Evolutionary conservation across 2,329 filamentous ascomycete genomes (phyloP).

Genomic region (Nemania sp.): DNA sequence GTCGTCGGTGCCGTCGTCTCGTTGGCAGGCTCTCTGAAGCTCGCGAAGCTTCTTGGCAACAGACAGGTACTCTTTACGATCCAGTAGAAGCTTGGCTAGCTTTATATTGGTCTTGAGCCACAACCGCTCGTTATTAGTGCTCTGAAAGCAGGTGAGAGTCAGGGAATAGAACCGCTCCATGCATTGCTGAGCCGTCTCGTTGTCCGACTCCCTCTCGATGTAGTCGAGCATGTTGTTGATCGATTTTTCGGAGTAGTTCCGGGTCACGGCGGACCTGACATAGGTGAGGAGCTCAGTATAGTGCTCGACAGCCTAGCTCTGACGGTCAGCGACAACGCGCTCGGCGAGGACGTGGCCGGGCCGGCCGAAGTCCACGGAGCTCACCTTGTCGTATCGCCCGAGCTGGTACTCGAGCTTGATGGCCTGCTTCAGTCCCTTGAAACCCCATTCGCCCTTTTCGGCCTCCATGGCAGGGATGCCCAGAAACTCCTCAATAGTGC

Average conservation of each 20-base stretch:
- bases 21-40: slow-evolving; percentile 86
- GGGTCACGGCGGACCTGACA: slow-evolving; percentile 92
- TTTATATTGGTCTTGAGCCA: slow-evolving; percentile 99
- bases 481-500: slow-evolving; percentile 91
- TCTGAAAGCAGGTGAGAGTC: slow-evolving; percentile 93
- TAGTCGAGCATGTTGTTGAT: slow-evolving; percentile 99
- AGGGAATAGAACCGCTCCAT: slow-evolving; percentile 96
- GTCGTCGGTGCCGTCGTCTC: slow-evolving; percentile 84
- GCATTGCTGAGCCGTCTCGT: slow-evolving; percentile 70
- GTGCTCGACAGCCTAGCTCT: slow-evolving; percentile 77
- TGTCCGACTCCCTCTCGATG: slow-evolving; percentile 84
- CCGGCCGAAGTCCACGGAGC: slow-evolving; percentile 2
- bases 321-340: slow-evolving; percentile 31
- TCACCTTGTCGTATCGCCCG: slow-evolving; percentile 81
- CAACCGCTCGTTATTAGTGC: slow-evolving; percentile 93
- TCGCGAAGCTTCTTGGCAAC: slow-evolving; percentile 84
- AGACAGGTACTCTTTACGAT: slow-evolving; percentile 82
- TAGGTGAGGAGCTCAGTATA: slow-evolving; percentile 96
- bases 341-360: slow-evolving; percentile 28
- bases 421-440: slow-evolving; percentile 96
- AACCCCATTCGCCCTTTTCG: slow-evolving; percentile 97
- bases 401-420: slow-evolving; percentile 96
- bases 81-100: slow-evolving; percentile 85
- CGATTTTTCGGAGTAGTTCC: slow-evolving; percentile 98
- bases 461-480: slow-evolving; percentile 80